Conservation (phyloP, 768 basidiomycete genomes). For the Tephrocybe sp. region DNA sequence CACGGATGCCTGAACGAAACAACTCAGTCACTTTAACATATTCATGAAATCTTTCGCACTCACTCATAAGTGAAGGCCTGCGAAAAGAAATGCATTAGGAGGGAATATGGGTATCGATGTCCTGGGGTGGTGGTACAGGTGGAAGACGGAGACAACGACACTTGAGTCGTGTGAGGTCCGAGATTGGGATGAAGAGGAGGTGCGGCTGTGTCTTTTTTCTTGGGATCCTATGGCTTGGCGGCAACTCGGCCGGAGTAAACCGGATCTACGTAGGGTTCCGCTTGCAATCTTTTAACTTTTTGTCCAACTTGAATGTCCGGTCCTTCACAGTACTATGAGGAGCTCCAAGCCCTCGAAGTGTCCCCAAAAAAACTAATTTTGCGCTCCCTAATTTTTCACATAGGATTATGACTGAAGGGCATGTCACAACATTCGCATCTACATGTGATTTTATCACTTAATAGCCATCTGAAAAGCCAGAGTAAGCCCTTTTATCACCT, state of each 20-base stretch:
- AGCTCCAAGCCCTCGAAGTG: too few species aligned
- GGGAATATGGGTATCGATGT: constrained; percentile 24
- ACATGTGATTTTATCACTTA: background rate
- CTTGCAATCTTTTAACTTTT: too few species aligned
- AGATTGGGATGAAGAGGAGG: constrained; percentile 4
- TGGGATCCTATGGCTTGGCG: background rate
- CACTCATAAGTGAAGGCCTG: constrained; percentile 85
- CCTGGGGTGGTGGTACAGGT: constrained; percentile 26
- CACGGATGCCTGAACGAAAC: constrained; percentile 70
- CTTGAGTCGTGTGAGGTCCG: constrained; percentile 16
- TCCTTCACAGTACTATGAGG: too few species aligned
- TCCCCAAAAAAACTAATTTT: too few species aligned
- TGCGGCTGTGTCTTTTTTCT: constrained; percentile 10
- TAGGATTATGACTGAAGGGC: too few species aligned
- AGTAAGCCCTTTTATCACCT: too few species aligned
- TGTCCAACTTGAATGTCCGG: too few species aligned
- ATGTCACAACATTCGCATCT: too few species aligned
- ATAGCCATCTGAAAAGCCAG: too few species aligned
- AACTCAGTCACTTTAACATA: constrained; percentile 13
- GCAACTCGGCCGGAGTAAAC: constrained; percentile 19
- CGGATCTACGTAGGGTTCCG: too few species aligned
- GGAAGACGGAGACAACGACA: constrained; percentile 15
- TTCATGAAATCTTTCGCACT: constrained; percentile 29
- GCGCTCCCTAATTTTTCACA: too few species aligned
- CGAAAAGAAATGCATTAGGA: constrained; percentile 81